Evolutionary conservation across 768 basidiomycete genomes (phyloP), one percentile per base, ranked within the genome.

Genomic region (Leccinum barrowsii): DNA sequence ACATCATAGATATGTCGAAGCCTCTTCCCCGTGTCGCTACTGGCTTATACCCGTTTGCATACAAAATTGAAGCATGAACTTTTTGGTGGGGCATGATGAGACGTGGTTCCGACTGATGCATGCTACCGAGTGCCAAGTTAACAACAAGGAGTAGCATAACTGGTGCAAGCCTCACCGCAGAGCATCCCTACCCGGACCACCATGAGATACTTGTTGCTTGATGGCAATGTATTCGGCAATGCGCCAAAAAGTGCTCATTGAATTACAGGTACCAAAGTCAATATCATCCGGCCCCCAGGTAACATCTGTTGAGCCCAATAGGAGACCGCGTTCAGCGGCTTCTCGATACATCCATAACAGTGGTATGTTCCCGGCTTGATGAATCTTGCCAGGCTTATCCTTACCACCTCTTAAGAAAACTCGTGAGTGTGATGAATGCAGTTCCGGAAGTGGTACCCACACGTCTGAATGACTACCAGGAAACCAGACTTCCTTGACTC

Each of bases 401-500:
- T 28, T 64, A 2, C 63, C 63, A 34, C 63, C 63, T 5, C 63
- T 64, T 8, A 5, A 44, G 3, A 10, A 34, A 24, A 4, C 8
- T 35, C 17, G 15, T 64, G 34, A 55, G 32, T 4, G 15, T 48
- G 10, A 24, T 4, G 19, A 26, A 46, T 42, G 2, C 3, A 2
- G 4, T 13, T 19, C 24, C 12, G 1, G 13, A 44, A 32, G 7
- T 15, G 24, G 28, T 17, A 54, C 59, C 19, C 24, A 72, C 75
- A 50, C 62, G 65, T 75, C 75, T 28, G 49, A 50, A 26, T 50
- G 49, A 50, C 49, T 17, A 28, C 49, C 49, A 28, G 49, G 13
- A n/a, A 50, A 50, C 49, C 49, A 50, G 5, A 50, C 49, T 50
- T 50, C 49, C n/a, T 24, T 28, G 24, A 50, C 13, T 84, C 85